phyloP scores from a whole-genome alignment of 2,329 filamentous ascomycete genomes.

The Xylaria sp. region DNA sequence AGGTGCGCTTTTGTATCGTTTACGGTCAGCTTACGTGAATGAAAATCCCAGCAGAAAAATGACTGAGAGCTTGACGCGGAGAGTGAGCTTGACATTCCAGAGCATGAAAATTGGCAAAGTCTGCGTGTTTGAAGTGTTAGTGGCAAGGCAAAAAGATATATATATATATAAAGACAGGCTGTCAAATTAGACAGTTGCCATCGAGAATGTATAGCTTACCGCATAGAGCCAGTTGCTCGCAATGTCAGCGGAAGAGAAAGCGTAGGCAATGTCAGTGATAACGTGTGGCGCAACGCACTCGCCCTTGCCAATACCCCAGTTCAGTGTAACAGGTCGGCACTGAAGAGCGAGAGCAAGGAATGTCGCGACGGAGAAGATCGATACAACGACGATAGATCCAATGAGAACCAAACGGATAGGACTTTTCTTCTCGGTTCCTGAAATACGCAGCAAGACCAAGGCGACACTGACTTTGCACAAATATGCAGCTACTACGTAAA shows the following conservation, averaged over 20 bases:
- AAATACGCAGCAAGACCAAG: slow-evolving; percentile 19
- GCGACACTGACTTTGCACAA: slow-evolving; percentile 20
- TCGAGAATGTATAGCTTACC: not conserved
- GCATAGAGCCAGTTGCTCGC: slow-evolving; percentile 22
- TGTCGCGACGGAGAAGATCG: slow-evolving; percentile 12
- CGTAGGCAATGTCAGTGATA: slow-evolving; percentile 17
- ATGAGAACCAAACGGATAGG: slow-evolving; percentile 15
- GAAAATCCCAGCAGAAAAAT: slow-evolving; percentile 19
- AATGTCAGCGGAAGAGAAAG: slow-evolving; percentile 18
- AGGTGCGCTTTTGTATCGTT: not conserved
- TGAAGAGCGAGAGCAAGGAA: slow-evolving; percentile 18
- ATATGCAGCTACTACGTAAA: slow-evolving; percentile 19
- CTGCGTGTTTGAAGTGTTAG: slow-evolving; percentile 1
- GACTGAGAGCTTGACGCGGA: slow-evolving; percentile 19
- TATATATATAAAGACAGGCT: not conserved
- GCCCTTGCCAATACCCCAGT: slow-evolving; percentile 21
- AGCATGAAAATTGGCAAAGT: slow-evolving; percentile 22
- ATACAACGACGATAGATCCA: slow-evolving; percentile 10
- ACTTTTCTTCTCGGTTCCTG: slow-evolving; percentile 9
- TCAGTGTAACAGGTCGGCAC: slow-evolving; percentile 19
- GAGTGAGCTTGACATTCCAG: slow-evolving; percentile 20
- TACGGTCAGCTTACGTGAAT: slow-evolving; percentile 8
- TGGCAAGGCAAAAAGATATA: too few species aligned
- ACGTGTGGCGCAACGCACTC: slow-evolving; percentile 11
- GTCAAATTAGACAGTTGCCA: not conserved